phyloP scores from a whole-genome alignment of 148 eudicot genomes.

The Suaeda aralocaspica region DNA sequence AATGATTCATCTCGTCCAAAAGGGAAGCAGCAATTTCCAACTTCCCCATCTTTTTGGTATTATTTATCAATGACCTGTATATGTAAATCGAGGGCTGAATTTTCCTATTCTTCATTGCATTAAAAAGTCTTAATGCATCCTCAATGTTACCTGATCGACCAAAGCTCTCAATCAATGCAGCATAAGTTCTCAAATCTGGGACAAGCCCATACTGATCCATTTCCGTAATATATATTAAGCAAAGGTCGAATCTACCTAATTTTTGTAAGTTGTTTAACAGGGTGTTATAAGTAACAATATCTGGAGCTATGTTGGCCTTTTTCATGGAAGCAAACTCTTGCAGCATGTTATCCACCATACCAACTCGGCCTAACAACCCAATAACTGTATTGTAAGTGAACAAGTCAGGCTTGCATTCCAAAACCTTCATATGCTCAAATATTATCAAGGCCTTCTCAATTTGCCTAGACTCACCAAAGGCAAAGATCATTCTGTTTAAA shows the following conservation, averaged over 20 bases:
- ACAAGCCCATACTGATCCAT: slow-evolving; percentile 52
- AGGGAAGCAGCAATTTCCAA: slow-evolving; percentile 47
- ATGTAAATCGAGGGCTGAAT: slow-evolving; percentile 64
- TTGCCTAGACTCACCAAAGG: slow-evolving; percentile 63
- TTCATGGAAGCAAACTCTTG: slow-evolving; percentile 57
- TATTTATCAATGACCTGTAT: slow-evolving; percentile 60
- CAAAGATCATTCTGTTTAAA: slow-evolving; percentile 63
- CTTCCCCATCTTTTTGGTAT: slow-evolving; percentile 64
- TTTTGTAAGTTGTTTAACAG: slow-evolving; percentile 58
- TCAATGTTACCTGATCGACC: slow-evolving; percentile 67
- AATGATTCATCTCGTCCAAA: slow-evolving; percentile 58
- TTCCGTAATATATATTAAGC: slow-evolving; percentile 45
- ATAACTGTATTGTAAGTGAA: slow-evolving; percentile 76
- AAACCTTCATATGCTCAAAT: slow-evolving; percentile 48
- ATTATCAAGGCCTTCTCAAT: slow-evolving; percentile 49
- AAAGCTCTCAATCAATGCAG: slow-evolving; percentile 75
- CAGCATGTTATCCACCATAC: slow-evolving; percentile 70
- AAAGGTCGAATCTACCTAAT: slow-evolving; percentile 57
- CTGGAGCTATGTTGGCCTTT: slow-evolving; percentile 53
- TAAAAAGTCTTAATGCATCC: slow-evolving; percentile 58
- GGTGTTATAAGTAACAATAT: slow-evolving; percentile 71
- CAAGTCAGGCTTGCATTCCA: slow-evolving; percentile 59
- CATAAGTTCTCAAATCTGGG: slow-evolving; percentile 69
- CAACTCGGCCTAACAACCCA: slow-evolving; percentile 59
- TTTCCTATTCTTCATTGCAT: slow-evolving; percentile 55